Evolutionary conservation across 768 basidiomycete species (phyloP).

Genomic region (Naematelia aurantialba): DNA sequence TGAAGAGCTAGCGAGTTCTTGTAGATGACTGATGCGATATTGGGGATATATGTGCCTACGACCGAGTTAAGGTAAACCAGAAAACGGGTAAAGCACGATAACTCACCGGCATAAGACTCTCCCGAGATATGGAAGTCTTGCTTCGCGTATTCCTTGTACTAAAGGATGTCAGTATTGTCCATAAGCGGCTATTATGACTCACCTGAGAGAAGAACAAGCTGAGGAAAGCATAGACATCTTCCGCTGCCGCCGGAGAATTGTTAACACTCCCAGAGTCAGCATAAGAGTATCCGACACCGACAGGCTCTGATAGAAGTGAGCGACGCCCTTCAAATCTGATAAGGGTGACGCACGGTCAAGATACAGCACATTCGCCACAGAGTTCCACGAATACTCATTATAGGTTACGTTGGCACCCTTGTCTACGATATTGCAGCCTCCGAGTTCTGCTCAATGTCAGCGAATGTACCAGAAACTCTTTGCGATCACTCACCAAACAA

Average conservation of each 20-base stretch:
- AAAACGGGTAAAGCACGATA: constrained; percentile 35
- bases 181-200: constrained; percentile 74
- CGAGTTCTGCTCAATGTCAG: constrained; percentile 57
- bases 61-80: not conserved
- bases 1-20: constrained; percentile 60
- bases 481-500: constrained; percentile 58
- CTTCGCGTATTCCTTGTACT: constrained; percentile 46
- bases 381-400: constrained; percentile 85
- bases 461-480: not conserved
- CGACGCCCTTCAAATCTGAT: not conserved
- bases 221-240: constrained; percentile 65
- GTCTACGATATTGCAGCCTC: constrained; percentile 73
- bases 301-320: constrained; percentile 54
- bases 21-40: constrained; percentile 78
- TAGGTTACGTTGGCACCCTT: constrained; percentile 56
- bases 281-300: constrained; percentile 88
- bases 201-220: constrained; percentile 52
- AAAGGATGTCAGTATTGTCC: constrained; percentile 53
- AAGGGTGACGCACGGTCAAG: constrained; percentile 44
- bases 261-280: constrained; percentile 60
- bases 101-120: constrained; percentile 57
- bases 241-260: constrained; percentile 77
- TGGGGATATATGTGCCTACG: constrained; percentile 66
- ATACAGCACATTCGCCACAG: constrained; percentile 59
- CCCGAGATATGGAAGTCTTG: constrained; percentile 51